Evolutionary conservation across 768 basidiomycete species (phyloP), one percentile per base, ranked within the genome.

Genomic region (Psilocybe sp.): DNA sequence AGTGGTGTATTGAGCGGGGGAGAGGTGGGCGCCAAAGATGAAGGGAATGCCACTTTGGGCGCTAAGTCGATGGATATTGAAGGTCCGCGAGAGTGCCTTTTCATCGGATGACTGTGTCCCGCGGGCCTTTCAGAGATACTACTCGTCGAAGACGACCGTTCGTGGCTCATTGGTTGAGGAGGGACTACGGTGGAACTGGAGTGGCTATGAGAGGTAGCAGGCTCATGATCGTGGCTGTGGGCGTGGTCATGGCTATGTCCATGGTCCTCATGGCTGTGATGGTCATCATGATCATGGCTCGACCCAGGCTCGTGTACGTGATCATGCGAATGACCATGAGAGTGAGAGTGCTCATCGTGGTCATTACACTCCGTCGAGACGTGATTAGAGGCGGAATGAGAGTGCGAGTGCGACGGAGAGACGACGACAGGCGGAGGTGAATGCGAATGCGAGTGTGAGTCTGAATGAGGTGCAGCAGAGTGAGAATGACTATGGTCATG

Each of bases 141-240:
- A 35, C 54, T 53, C 14, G 57, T 43, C 18, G 57, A 58, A 19
- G 43, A 55, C 8, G 51, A 51, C 12, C 51, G 56, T 3, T 56
- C 45, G 44, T 60, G 58, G n/a, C 36, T 23, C 85, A 85, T 89
- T 91, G 51, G 43, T 7, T 46, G 40, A 40, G 51, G 40, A 40
- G 51, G 32, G 13, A 44, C 31, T 20, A 42, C 16, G 40, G 46
- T 23, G 28, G 41, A 33, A 10, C 13, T 32, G 14, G 56, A 44
- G 40, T 80, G 84, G 28, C 69, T 65, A 40, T 74, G 76, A 33
- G 68, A 66, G 57, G 77, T 80, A 3, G 66, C 65, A 60, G 82
- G 78, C 11, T 50, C 52, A 12, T 46, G 16, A 41, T 73, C 54
- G 47, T 60, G 49, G 13, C 47, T 44, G 37, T 51, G 42, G 36